Percentiles rank a stretch among this genome's conserved stretches.
Conservation (phyloP, 176 grass and related monocot species). For the Aegilops tauschii region DNA sequence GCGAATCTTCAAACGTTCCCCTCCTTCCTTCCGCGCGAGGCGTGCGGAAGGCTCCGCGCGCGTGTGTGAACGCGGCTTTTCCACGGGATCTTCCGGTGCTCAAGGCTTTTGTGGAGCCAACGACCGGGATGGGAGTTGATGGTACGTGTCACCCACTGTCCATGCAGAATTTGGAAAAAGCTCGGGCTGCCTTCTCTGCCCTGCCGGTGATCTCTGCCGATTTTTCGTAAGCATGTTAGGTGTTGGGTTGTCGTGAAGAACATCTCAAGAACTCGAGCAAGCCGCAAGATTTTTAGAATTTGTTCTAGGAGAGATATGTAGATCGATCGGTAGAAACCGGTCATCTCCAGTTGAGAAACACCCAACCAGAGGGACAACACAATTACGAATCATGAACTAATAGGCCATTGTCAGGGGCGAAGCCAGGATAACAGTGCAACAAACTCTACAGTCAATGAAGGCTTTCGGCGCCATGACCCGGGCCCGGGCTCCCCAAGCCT, state of each 20-base stretch:
- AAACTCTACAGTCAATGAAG: too few species aligned
- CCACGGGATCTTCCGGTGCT: conserved; percentile 24
- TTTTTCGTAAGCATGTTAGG: not conserved
- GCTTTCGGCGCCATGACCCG: too few species aligned
- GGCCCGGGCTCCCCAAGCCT: too few species aligned
- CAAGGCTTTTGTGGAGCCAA: not conserved
- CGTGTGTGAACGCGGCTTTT: conserved; percentile 37
- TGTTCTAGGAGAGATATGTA: not conserved
- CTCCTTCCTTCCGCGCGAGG: conserved; percentile 5
- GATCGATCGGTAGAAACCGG: not conserved
- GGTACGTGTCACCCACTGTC: not conserved
- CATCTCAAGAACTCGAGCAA: too few species aligned
- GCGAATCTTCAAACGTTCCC: conserved; percentile 5
- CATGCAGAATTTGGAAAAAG: not conserved
- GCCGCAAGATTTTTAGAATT: too few species aligned
- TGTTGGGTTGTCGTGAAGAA: too few species aligned
- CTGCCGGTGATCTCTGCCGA: not conserved
- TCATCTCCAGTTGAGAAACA: not conserved
- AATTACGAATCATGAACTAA: too few species aligned
- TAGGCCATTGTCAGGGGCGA: too few species aligned
- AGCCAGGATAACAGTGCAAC: too few species aligned
- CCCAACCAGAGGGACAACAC: too few species aligned
- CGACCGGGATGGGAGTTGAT: not conserved
- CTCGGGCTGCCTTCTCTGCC: not conserved
- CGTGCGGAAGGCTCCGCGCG: not conserved